Conservation (phyloP, 306 rosid genomes). For the Casuarina equisetifolia region DNA sequence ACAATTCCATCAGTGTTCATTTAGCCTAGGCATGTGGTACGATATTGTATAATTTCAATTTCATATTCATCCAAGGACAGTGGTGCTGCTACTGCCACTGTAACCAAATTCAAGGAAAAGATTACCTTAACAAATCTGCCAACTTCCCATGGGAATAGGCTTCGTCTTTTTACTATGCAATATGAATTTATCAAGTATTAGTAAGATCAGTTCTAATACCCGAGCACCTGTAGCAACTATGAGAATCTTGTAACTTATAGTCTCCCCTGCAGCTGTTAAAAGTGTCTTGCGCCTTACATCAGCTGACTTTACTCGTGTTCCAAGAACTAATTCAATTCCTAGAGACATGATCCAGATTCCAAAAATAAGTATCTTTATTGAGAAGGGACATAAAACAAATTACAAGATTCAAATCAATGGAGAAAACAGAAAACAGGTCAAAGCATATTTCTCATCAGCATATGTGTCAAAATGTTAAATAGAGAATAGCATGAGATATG, state of each 20-base stretch:
- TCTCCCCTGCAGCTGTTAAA: constrained; percentile 87
- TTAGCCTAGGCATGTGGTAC: background rate
- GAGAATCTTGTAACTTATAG: constrained; percentile 91
- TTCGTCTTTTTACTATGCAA: background rate
- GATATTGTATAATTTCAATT: background rate
- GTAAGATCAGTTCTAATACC: constrained; percentile 68
- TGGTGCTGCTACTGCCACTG: background rate
- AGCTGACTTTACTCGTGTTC: constrained; percentile 88
- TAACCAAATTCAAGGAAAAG: background rate
- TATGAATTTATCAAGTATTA: constrained; percentile 11
- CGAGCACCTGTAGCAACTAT: constrained; percentile 99
- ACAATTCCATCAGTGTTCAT: background rate
- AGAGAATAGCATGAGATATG: constrained; percentile 26
- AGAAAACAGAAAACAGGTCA: background rate
- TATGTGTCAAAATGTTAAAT: background rate
- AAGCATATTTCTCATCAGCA: constrained; percentile 1
- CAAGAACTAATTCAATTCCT: constrained; percentile 96
- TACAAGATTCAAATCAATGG: background rate
- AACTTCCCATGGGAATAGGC: constrained; percentile 2
- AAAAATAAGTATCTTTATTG: constrained; percentile 21
- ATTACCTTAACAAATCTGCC: constrained; percentile 2
- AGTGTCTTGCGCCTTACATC: constrained; percentile 91
- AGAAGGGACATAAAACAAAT: constrained; percentile 16
- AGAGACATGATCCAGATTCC: constrained; percentile 17
- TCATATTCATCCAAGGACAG: constrained; percentile 11